Evolutionary conservation across 2,329 filamentous ascomycete species (phyloP).

Genomic region (Arthrobotrys megalospora): DNA sequence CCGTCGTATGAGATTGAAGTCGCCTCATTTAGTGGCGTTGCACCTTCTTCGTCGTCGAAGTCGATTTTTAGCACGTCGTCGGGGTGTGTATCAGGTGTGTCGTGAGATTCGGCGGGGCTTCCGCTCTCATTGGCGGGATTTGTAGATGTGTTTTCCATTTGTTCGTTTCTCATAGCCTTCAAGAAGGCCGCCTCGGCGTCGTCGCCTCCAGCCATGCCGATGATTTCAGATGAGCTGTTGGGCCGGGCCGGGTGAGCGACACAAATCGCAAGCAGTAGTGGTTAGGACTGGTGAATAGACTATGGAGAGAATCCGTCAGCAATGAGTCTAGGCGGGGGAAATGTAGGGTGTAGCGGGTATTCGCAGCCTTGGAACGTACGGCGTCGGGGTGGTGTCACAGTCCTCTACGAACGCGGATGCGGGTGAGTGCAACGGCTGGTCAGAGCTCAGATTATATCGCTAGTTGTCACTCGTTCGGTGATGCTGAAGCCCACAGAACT

Average conservation of each 20-base stretch:
- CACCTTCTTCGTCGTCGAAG: constrained; percentile 58
- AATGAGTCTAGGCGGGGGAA: background rate
- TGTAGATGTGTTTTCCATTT: constrained; percentile 47
- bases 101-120: constrained; percentile 47
- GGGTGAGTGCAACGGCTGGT: constrained; percentile 1
- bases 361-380: constrained; percentile 25
- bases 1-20: constrained; percentile 19
- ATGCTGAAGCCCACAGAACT: background rate
- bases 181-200: constrained; percentile 60
- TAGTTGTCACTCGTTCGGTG: background rate
- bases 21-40: constrained; percentile 33
- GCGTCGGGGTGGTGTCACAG: constrained; percentile 28
- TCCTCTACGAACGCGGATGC: constrained; percentile 30
- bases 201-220: constrained; percentile 51
- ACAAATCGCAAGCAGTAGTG: constrained; percentile 24
- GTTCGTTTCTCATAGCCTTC: constrained; percentile 55
- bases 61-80: constrained; percentile 61
- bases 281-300: background rate
- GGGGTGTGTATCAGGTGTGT: constrained; percentile 56
- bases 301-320: constrained; percentile 19
- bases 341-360: constrained; percentile 4
- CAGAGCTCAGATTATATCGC: constrained; percentile 5
- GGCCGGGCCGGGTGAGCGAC: constrained; percentile 21
- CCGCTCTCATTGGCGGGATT: constrained; percentile 45
- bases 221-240: constrained; percentile 34